A percentile compares a stretch with the other conserved stretches of the same genome.
These are phyloP conservation scores for Quillaja saponaria DNA, from an alignment of 306 rosid species.

Conservation along the genomic window DNA sequence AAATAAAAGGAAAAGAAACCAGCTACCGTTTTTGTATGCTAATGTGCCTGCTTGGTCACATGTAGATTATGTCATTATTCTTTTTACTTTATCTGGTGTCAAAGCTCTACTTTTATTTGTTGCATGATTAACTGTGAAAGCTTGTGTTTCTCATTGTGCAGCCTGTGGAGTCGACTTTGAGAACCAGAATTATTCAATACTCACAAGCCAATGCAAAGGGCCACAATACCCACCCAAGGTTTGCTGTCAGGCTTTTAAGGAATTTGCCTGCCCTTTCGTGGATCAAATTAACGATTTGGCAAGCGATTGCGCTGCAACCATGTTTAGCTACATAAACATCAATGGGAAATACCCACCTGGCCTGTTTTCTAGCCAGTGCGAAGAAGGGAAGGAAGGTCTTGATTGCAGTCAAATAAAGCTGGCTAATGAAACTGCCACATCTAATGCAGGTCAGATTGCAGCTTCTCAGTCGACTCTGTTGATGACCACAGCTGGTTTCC, in stretches of 20 bases:
- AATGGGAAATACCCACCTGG: constrained; percentile 93
- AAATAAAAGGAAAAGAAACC: neutral
- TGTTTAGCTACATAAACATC: constrained; percentile 90
- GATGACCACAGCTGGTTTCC: constrained; percentile 24
- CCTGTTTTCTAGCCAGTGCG: constrained; percentile 70
- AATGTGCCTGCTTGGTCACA: neutral
- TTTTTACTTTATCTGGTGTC: neutral
- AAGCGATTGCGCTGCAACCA: constrained; percentile 59
- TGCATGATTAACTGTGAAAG: neutral
- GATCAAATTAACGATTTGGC: constrained; percentile 43
- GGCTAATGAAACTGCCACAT: constrained; percentile 10
- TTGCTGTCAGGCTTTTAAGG: constrained; percentile 80
- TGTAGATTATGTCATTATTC: neutral
- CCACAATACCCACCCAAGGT: constrained; percentile 62
- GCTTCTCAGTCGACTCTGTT: constrained; percentile 30
- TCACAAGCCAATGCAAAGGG: constrained; percentile 92
- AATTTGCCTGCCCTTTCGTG: constrained; percentile 69
- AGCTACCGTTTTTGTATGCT: neutral
- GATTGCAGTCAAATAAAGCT: constrained; percentile 29
- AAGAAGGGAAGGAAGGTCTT: constrained; percentile 67
- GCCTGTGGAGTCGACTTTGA: constrained; percentile 66
- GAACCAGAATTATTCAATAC: constrained; percentile 68
- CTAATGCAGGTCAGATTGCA: constrained; percentile 10
- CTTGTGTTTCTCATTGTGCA: constrained; percentile 30
- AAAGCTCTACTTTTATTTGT: neutral